Evolutionary conservation across 202 grass and related monocot genomes (phyloP), one percentile per base, ranked within the genome.

Genomic region (Zizania palustris): DNA sequence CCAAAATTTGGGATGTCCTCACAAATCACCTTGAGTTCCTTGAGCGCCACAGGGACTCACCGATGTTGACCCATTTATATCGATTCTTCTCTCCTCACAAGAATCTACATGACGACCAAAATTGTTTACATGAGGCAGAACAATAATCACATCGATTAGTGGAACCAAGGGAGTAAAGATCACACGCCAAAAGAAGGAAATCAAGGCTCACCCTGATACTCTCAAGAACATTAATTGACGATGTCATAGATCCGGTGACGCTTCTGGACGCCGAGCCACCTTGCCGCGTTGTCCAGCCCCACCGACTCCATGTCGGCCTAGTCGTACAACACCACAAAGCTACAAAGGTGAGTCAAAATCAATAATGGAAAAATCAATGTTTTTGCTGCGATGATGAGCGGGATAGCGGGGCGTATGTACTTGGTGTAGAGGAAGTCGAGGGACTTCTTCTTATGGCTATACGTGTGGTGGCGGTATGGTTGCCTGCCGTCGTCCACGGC

Each of bases 131-230:
- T 6, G 63, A 40, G 12, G 0, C 11, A 14, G 40, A 65, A 36
- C 14, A 46, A 59, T 10, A 41, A 15, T 1, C 36, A 5, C 45
- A 70, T 60, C 53, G 22, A 16, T 20, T 45, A 45, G 50, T 20
- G 28, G 7, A 57, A 53, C 9, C 8, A 16, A n/a, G n/a, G n/a
- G n/a, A n/a, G n/a, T n/a, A n/a, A n/a, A n/a, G n/a, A n/a, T n/a
- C n/a, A n/a, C n/a, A n/a, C n/a, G n/a, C n/a, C n/a, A n/a, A n/a
- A n/a, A n/a, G n/a, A n/a, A n/a, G n/a, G n/a, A n/a, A n/a, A n/a
- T n/a, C n/a, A n/a, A n/a, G n/a, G n/a, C 89, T 85, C 71, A 98
- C 95, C 91, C 95, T 91, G 14, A 98, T 80, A 63, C 89, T 98
- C 83, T 94, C 95, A 43, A 98, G 83, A 15, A 98, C 91, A n/a